Evolutionary conservation across 306 rosid species (phyloP), one percentile per base, ranked within the genome.

Genomic region (Prunus salicina): DNA sequence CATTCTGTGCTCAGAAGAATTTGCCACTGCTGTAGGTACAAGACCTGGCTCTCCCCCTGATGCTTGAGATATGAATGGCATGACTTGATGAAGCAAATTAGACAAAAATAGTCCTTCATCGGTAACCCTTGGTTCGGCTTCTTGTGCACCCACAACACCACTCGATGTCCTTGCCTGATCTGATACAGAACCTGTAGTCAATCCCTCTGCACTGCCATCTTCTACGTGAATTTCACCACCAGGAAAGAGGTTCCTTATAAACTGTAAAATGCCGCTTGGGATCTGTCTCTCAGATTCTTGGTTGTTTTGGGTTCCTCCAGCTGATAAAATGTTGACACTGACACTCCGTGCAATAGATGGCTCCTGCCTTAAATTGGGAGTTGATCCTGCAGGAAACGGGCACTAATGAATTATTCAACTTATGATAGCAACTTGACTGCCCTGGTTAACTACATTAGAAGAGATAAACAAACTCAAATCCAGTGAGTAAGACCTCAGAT

Each of bases 151-250:
- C 55, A 73, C 75, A 75, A 74, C 81, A 69, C 60, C 86, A 71
- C 75, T 76, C 51, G 97, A 79, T 53, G 89, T 80, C 80, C 91
- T 84, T 41, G 86, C 83, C 32, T 84, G 88, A 63, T 85, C 89
- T 12, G 88, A 57, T 64, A 70, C 62, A 76, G 88, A 58, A 69
- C 77, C 86, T 49, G 77, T 66, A 75, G 82, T 62, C 68, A 82
- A 79, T 77, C 87, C 97, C 79, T 82, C 93, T 57, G 74, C 52
- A 85, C 84, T 86, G 64, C 88, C 84, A 79, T 87, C 97, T 76
- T 92, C 99, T 27, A 88, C 86, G 13, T 86, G 93, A 84, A 96
- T 76, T 88, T 96, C 99, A 79, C 96, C 99, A 80, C 88, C 88
- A 45, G 99, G 99, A 80, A 91, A 89, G 73, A 88, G 89, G 69